Conservation (phyloP, 306 rosid species). For the Psophocarpus tetragonolobus region DNA sequence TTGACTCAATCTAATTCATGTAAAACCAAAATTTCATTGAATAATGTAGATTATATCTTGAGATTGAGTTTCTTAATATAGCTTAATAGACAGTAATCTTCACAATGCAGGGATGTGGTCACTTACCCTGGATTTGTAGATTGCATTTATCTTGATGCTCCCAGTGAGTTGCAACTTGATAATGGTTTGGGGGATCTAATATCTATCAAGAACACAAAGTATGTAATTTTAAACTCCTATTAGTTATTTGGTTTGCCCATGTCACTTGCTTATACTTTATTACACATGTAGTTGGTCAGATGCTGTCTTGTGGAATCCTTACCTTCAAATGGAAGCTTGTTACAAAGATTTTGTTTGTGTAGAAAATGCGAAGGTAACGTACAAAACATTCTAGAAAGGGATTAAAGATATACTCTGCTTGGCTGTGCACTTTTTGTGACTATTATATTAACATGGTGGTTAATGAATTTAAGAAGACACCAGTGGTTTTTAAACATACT, state of each 20-base stretch:
- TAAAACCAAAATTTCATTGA: constrained; percentile 23
- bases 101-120: constrained; percentile 67
- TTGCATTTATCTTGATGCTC: constrained; percentile 73
- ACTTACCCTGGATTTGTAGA: constrained; percentile 97
- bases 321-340: constrained; percentile 89
- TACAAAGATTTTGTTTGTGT: constrained; percentile 94
- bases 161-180: constrained; percentile 70
- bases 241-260: constrained; percentile 32
- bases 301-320: constrained; percentile 93
- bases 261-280: constrained; percentile 30
- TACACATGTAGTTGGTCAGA: constrained; percentile 77
- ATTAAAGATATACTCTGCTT: neutral
- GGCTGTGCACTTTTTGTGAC: constrained; percentile 23
- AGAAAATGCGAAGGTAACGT: constrained; percentile 94
- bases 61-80: constrained; percentile 21
- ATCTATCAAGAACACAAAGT: constrained; percentile 80
- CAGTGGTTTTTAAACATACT: neutral
- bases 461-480: constrained; percentile 15
- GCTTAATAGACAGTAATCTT: constrained; percentile 26
- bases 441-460: neutral
- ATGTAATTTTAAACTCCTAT: constrained; percentile 36
- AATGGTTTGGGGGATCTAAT: constrained; percentile 88
- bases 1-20: constrained; percentile 9
- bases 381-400: constrained; percentile 11
- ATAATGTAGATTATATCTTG: constrained; percentile 13